Evolutionary conservation across 768 basidiomycete species (phyloP), one percentile per base, ranked within the genome.

Genomic region (Auriscalpium orientale): DNA sequence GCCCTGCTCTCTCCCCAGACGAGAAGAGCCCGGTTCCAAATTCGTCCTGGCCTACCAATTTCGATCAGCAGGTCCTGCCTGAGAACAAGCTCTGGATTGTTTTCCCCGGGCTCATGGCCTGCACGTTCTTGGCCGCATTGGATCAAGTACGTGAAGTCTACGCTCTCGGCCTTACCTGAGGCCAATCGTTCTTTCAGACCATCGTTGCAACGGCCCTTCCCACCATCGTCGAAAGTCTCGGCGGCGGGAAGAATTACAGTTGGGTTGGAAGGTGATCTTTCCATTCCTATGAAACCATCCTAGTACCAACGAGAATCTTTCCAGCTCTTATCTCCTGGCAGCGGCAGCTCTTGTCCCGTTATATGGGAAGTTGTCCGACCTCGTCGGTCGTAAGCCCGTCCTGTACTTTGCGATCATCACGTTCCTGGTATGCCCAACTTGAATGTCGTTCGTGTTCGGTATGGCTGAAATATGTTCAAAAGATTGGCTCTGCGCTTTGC

Each of bases 401-500:
- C 73, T 92, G 1, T 89, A 85, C 60, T 62, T 79, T 0, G 79
- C 79, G 6, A 88, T 94, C 40, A 9, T 75, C 20, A 67, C 83
- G 4, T 94, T 93, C 68, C 67, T 93, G 70, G 83, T 89, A 43
- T 43, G 40, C 8, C 40, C 7, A 64, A 33, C 76, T 64, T 0
- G 2, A 1, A 18, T 33, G 6, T 4, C 8, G 28, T 36, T 13
- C 8, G 3, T 12, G 36, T 22, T 48, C 12, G 22, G 4, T 47
- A 5, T 35, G 20, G 8, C 4, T 18, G 40, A 43, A 18, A 21
- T 35, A 20, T 3, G 18, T 16, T 15, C 4, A n/a, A 16, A 15
- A 88, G 87, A 70, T 90, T 59, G 89, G 87, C 21, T 89, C 87
- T 8, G 89, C 88, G 1, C 71, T 92, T 52, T 91, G 88, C 62